Percentiles rank a stretch among this genome's conserved stretches.
phyloP scores from a whole-genome alignment of 2,329 filamentous ascomycete species.

The Verticillium dahliae region DNA sequence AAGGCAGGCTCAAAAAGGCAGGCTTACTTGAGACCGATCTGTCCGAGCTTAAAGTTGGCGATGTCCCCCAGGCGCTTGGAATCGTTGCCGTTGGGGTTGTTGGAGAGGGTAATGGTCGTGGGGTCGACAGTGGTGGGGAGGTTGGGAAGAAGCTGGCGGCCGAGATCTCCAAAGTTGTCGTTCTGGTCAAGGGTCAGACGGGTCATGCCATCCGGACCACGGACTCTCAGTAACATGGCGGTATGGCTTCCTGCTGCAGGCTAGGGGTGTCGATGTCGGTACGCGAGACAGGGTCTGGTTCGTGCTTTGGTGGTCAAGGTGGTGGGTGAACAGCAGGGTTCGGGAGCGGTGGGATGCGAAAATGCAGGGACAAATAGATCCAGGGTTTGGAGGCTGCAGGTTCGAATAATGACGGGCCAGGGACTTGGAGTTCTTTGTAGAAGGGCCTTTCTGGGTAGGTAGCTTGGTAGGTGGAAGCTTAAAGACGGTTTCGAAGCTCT shows the following conservation, averaged over 20 bases:
- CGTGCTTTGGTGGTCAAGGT: background rate
- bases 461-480: background rate
- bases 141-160: slow-evolving; percentile 47
- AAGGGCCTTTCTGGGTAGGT: background rate
- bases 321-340: background rate
- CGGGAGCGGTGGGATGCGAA: too few relatives aligned
- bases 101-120: slow-evolving; percentile 54
- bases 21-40: slow-evolving; percentile 53
- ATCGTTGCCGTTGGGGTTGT: slow-evolving; percentile 51
- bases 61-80: slow-evolving; percentile 54
- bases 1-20: too few relatives aligned
- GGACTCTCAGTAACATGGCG: slow-evolving; percentile 78
- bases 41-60: slow-evolving; percentile 44
- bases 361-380: background rate
- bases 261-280: background rate
- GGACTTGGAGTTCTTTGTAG: background rate
- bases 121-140: slow-evolving; percentile 58
- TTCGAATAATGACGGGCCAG: background rate
- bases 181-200: slow-evolving; percentile 71
- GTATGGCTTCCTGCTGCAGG: background rate
- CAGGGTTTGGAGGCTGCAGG: background rate
- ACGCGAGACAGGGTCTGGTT: background rate
- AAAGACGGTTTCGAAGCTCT: background rate
- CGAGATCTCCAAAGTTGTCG: slow-evolving; percentile 64
- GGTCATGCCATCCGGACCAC: slow-evolving; percentile 89